phyloP scores from a whole-genome alignment of 371 early-diverging fungal genomes.

The Mucor racemosus region DNA sequence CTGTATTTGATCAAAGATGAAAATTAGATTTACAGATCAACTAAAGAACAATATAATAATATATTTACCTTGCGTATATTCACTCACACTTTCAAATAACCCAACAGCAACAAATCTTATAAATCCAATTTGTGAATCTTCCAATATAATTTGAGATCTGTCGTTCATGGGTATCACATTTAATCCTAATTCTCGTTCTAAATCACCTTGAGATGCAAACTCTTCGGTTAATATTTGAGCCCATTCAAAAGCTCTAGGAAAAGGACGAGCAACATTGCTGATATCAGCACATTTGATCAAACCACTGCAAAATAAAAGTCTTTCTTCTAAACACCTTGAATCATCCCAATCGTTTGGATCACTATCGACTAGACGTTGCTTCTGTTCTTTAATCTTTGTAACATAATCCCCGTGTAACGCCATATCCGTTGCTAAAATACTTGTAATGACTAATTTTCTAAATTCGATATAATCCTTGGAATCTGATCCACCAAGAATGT shows the following conservation, averaged over 20 bases:
- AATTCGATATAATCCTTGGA: constrained; percentile 56
- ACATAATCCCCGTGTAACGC: constrained; percentile 78
- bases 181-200: constrained; percentile 64
- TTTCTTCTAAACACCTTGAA: constrained; percentile 45
- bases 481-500: constrained; percentile 27
- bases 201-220: constrained; percentile 67
- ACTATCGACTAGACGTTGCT: constrained; percentile 42
- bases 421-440: constrained; percentile 86
- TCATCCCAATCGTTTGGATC: constrained; percentile 16
- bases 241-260: constrained; percentile 60
- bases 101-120: constrained; percentile 72
- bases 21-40: too few relatives aligned
- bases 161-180: constrained; percentile 60
- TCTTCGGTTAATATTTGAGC: constrained; percentile 63
- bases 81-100: constrained; percentile 61
- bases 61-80: constrained; percentile 37
- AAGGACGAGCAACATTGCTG: constrained; percentile 71
- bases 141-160: constrained; percentile 51
- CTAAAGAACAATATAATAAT: background rate
- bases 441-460: constrained; percentile 68
- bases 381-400: constrained; percentile 66
- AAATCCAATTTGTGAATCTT: constrained; percentile 72
- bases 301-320: constrained; percentile 63
- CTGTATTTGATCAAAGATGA: constrained; percentile 11
- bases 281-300: constrained; percentile 88